Percentiles rank a stretch among this genome's conserved stretches.
Conservation (phyloP, 2,329 filamentous ascomycete genomes). For the Neoascochyta sp. region DNA sequence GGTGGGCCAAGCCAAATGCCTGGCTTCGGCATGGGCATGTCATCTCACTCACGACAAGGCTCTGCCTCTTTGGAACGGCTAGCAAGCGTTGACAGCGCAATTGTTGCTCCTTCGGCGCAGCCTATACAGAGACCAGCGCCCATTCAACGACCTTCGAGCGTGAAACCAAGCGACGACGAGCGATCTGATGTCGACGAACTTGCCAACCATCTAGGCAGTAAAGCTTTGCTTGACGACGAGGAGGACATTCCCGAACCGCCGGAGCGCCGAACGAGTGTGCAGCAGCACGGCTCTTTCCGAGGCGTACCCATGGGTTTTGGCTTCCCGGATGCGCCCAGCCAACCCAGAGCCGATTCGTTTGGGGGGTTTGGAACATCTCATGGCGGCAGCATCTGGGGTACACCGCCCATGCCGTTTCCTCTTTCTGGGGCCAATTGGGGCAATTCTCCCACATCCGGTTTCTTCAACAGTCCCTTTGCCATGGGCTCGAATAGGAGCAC, state of each 20-base stretch:
- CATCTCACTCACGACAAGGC: slow-evolving; percentile 69
- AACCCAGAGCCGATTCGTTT: slow-evolving; percentile 31
- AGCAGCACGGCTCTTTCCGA: slow-evolving; percentile 29
- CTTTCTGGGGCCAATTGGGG: slow-evolving; percentile 41
- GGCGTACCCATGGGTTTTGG: slow-evolving; percentile 31
- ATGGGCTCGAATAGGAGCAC: slow-evolving; percentile 22
- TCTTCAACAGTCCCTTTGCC: slow-evolving; percentile 35
- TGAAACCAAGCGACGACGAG: slow-evolving; percentile 50
- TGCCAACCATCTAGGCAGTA: slow-evolving; percentile 81
- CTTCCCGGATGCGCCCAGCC: slow-evolving; percentile 33
- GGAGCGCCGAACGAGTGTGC: slow-evolving; percentile 44
- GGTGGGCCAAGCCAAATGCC: slow-evolving; percentile 32
- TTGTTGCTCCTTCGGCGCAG: slow-evolving; percentile 53
- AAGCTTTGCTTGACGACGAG: slow-evolving; percentile 69
- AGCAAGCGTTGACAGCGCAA: slow-evolving; percentile 56
- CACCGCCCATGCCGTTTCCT: slow-evolving; percentile 42
- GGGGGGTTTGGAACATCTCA: slow-evolving; percentile 30
- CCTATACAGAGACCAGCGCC: slow-evolving; percentile 80
- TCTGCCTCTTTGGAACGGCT: slow-evolving; percentile 60
- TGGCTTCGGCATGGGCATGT: slow-evolving; percentile 41
- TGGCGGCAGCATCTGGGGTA: slow-evolving; percentile 41
- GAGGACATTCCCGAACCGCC: slow-evolving; percentile 59
- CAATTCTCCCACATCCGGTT: slow-evolving; percentile 33
- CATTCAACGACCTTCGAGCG: slow-evolving; percentile 81
- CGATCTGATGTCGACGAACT: slow-evolving; percentile 62